Conservation (phyloP, 2,329 filamentous ascomycete genomes). For the Cercospora sp. region DNA sequence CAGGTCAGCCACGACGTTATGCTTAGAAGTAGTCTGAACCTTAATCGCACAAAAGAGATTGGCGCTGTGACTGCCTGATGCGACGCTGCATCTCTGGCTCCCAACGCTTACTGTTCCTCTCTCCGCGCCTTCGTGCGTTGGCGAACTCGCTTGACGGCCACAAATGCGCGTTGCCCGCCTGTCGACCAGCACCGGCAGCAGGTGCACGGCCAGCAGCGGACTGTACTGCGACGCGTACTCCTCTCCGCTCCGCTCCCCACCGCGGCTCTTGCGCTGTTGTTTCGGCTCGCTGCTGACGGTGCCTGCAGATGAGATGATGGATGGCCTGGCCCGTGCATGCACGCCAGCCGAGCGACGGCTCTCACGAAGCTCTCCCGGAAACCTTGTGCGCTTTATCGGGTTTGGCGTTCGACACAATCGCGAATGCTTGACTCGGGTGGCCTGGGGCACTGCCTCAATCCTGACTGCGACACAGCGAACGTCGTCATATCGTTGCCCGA, state of each 20-base stretch:
- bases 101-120: conserved; percentile 18
- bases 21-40: conserved; percentile 29
- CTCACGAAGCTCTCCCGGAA: conserved; percentile 13
- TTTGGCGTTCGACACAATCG: conserved; percentile 15
- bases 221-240: background rate
- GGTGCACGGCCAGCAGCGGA: background rate
- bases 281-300: background rate
- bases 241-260: background rate
- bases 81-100: conserved; percentile 19
- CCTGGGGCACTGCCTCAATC: conserved; percentile 10
- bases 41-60: conserved; percentile 23
- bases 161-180: background rate
- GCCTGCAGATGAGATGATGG: background rate
- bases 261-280: conserved; percentile 5
- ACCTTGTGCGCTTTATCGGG: conserved; percentile 19
- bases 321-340: background rate
- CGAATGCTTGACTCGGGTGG: conserved; percentile 5
- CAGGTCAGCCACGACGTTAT: conserved; percentile 25
- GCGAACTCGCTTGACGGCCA: conserved; percentile 6
- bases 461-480: background rate
- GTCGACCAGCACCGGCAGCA: background rate
- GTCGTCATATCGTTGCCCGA: conserved; percentile 12
- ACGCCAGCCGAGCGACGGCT: conserved; percentile 7
- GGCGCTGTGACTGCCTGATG: conserved; percentile 28
- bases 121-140: background rate